These are phyloP conservation scores for Vaccinium vitisidaea DNA, from an alignment of 148 eudicot genomes.

Conservation along the genomic window DNA sequence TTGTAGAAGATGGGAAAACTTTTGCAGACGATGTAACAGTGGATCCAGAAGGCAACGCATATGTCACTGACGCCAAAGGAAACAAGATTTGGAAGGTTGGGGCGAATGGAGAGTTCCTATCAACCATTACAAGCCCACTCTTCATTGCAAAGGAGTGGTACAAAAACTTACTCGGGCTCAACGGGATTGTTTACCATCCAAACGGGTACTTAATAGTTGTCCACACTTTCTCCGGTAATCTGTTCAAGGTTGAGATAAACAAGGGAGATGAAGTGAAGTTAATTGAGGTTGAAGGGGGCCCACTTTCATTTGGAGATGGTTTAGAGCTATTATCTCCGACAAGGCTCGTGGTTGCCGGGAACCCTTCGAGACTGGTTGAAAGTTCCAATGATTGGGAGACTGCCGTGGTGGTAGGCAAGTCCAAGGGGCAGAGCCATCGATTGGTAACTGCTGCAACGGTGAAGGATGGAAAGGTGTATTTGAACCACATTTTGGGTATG, in stretches of 20 bases:
- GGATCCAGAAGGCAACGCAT: conserved; percentile 75
- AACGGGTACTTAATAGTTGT: conserved; percentile 70
- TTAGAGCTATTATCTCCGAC: conserved; percentile 67
- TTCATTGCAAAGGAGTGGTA: conserved; percentile 73
- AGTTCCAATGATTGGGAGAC: conserved; percentile 78
- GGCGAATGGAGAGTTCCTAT: conserved; percentile 42
- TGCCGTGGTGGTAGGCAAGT: conserved; percentile 44
- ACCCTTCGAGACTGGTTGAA: conserved; percentile 60
- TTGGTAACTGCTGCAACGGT: conserved; percentile 60
- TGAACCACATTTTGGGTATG: conserved; percentile 70
- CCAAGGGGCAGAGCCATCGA: conserved; percentile 50
- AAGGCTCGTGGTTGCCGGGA: conserved; percentile 70
- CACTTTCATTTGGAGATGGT: conserved; percentile 65
- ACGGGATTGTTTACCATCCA: conserved; percentile 83
- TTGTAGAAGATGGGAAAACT: conserved; percentile 58
- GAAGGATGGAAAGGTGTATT: conserved; percentile 75
- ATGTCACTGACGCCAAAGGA: conserved; percentile 66
- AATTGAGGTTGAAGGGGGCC: conserved; percentile 44
- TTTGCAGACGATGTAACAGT: conserved; percentile 88
- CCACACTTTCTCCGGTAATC: conserved; percentile 67
- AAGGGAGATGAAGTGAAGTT: conserved; percentile 37
- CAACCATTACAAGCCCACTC: conserved; percentile 63
- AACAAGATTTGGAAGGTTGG: conserved; percentile 78
- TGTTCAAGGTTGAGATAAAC: conserved; percentile 52
- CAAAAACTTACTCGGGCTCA: conserved; percentile 59